Conservation (phyloP, 352 stramenopile species). For the Pythium aquatile region DNA sequence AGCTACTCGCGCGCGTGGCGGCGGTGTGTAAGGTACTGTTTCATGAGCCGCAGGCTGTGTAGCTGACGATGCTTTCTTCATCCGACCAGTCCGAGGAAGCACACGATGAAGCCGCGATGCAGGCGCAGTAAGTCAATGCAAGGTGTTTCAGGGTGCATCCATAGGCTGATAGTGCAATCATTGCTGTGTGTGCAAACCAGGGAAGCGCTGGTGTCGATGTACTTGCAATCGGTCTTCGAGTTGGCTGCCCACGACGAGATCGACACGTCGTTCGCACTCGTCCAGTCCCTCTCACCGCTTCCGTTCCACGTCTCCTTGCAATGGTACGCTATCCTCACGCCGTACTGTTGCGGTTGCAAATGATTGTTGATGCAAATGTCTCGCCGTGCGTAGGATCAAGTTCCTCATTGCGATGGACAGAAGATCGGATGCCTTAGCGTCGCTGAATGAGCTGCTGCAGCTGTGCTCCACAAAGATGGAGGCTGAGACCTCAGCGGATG, state of each 20-base stretch:
- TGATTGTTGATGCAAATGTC: neutral
- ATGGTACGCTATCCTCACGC: conserved; percentile 30
- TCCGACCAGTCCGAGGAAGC: neutral
- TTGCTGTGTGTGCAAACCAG: conserved; percentile 24
- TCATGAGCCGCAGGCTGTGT: neutral
- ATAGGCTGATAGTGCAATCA: neutral
- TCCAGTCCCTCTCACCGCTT: conserved; percentile 42
- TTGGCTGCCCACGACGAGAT: conserved; percentile 55
- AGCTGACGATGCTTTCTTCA: neutral
- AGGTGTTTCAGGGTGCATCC: neutral
- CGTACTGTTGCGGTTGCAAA: neutral
- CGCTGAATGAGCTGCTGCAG: conserved; percentile 29
- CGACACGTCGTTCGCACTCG: conserved; percentile 41
- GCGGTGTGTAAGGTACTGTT: conserved; percentile 3
- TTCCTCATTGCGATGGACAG: conserved; percentile 67
- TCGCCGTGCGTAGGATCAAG: conserved; percentile 37
- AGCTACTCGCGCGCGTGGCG: conserved; percentile 6
- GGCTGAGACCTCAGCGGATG: neutral
- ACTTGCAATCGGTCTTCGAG: conserved; percentile 67
- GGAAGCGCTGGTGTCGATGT: conserved; percentile 59
- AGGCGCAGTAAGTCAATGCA: conserved; percentile 9
- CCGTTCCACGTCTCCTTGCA: conserved; percentile 39
- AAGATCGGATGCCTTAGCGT: conserved; percentile 28
- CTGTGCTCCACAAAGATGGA: conserved; percentile 17
- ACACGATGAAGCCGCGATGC: conserved; percentile 14